Evolutionary conservation across 2,329 filamentous ascomycete species (phyloP).

Genomic region (Calonectria pteridis): DNA sequence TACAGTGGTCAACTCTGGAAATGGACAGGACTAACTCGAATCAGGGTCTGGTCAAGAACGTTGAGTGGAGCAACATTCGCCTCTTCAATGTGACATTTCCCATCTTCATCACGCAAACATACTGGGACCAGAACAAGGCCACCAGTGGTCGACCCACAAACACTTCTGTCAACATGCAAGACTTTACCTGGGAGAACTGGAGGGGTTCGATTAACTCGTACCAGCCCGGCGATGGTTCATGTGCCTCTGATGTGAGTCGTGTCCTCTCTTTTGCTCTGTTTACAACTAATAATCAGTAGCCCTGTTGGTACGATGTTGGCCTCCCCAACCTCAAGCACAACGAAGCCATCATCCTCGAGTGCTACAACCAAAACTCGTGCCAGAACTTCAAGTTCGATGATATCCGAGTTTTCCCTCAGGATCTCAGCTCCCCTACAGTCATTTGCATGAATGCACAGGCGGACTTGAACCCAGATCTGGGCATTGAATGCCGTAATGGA

Average conservation of each 20-base stretch:
- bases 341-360: constrained; percentile 27
- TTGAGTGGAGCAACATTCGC: constrained; percentile 27
- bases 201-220: constrained; percentile 24
- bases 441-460: constrained; percentile 26
- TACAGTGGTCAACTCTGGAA: background rate
- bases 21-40: background rate
- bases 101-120: constrained; percentile 27
- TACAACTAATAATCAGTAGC: background rate
- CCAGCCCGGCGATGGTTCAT: constrained; percentile 23
- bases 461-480: constrained; percentile 16
- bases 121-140: constrained; percentile 27
- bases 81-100: constrained; percentile 28
- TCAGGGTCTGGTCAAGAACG: constrained; percentile 23
- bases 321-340: constrained; percentile 27
- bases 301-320: constrained; percentile 23
- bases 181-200: constrained; percentile 27
- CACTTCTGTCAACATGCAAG: constrained; percentile 18
- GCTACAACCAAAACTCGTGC: constrained; percentile 24
- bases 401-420: constrained; percentile 17
- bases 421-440: constrained; percentile 17
- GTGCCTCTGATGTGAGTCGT: constrained; percentile 22
- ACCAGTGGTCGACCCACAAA: constrained; percentile 19
- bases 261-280: background rate
- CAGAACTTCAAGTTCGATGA: constrained; percentile 25
- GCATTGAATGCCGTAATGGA: constrained; percentile 21